Conservation (phyloP, 116 monocot species). For the Trichopus zeylanicus region DNA sequence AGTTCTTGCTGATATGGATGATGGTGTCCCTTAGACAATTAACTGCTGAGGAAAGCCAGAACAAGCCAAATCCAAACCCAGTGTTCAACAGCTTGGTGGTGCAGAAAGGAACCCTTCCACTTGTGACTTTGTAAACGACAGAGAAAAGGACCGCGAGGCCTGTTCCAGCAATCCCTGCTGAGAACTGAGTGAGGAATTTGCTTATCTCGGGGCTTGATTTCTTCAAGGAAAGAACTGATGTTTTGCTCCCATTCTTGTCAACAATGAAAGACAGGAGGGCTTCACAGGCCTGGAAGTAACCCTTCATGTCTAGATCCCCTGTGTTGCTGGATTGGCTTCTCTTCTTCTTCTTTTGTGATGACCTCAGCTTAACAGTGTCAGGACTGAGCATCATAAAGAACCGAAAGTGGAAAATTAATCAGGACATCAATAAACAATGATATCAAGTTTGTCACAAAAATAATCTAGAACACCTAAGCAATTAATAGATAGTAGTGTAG, state of each 20-base stretch:
- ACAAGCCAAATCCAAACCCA: slow-evolving; percentile 47
- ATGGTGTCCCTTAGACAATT: slow-evolving; percentile 44
- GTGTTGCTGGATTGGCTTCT: slow-evolving; percentile 29
- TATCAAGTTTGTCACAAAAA: too few species aligned
- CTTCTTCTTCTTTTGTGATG: slow-evolving; percentile 42
- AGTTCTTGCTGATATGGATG: slow-evolving; percentile 27
- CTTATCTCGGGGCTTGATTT: slow-evolving; percentile 49
- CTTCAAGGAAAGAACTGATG: slow-evolving; percentile 36
- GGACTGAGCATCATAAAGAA: slow-evolving; percentile 14
- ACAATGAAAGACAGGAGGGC: slow-evolving; percentile 44
- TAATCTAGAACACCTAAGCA: too few species aligned
- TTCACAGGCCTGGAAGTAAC: slow-evolving; percentile 45
- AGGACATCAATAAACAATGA: too few species aligned
- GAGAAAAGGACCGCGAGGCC: slow-evolving; percentile 69
- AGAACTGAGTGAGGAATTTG: slow-evolving; percentile 44
- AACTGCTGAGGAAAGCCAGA: slow-evolving; percentile 71
- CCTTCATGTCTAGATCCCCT: slow-evolving; percentile 36
- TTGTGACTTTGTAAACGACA: slow-evolving; percentile 36
- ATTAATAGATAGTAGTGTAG: too few species aligned
- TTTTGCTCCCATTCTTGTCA: slow-evolving; percentile 20
- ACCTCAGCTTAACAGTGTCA: slow-evolving; percentile 25
- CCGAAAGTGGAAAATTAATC: background rate
- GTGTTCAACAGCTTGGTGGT: slow-evolving; percentile 40
- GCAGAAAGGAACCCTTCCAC: slow-evolving; percentile 19
- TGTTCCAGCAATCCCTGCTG: slow-evolving; percentile 66